Evolutionary conservation across 208 protist genomes (phyloP).

Genomic region (Wallacemonas rigidus): DNA sequence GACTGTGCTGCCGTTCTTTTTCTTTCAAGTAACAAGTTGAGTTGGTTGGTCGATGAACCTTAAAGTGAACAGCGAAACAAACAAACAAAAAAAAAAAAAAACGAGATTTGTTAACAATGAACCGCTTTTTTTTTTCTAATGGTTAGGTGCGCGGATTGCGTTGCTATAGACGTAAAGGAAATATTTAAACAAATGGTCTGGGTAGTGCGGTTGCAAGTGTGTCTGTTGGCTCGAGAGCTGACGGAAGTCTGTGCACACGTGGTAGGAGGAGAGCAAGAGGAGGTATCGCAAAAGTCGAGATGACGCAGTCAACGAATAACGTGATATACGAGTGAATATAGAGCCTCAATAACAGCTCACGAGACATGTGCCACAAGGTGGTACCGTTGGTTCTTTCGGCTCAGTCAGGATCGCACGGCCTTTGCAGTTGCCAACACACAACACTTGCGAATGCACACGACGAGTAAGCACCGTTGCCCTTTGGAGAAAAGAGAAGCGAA

Average conservation of each 20-base stretch:
- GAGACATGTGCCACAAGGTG: too few relatives aligned
- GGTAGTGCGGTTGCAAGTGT: background rate
- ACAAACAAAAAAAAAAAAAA: slow-evolving; percentile 21
- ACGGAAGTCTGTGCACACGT: background rate
- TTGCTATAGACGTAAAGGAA: background rate
- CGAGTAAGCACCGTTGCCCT: too few relatives aligned
- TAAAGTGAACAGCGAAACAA: slow-evolving; percentile 4
- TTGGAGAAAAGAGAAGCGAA: too few relatives aligned
- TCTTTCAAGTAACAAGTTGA: too few relatives aligned
- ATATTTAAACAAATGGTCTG: background rate
- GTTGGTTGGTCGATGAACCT: background rate
- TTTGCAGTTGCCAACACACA: too few relatives aligned
- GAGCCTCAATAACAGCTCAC: too few relatives aligned
- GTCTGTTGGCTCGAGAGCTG: background rate
- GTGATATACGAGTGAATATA: too few relatives aligned
- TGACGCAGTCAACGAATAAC: too few relatives aligned
- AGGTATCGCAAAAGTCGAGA: background rate
- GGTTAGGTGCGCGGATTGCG: background rate
- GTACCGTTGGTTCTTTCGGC: too few relatives aligned
- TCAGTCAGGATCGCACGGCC: too few relatives aligned
- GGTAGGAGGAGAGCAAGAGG: background rate
- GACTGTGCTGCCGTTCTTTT: too few relatives aligned
- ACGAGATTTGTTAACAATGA: slow-evolving; percentile 1
- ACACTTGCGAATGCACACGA: too few relatives aligned
- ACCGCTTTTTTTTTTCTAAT: background rate